These are phyloP conservation scores for Flaveria linearis DNA, from an alignment of 129 eudicot genomes.

Conservation along the genomic window DNA sequence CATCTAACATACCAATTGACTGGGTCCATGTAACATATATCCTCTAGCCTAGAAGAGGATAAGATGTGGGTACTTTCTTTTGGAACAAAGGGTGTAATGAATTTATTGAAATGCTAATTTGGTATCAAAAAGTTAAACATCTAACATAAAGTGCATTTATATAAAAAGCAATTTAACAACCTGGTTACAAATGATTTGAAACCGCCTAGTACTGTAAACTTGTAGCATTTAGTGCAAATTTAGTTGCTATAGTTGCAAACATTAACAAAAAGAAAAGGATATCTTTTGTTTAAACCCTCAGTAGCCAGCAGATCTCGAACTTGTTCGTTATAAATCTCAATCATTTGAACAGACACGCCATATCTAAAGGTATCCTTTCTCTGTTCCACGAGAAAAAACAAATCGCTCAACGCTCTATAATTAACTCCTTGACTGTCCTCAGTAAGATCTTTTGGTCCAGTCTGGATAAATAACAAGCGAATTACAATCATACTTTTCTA, in stretches of 20 bases:
- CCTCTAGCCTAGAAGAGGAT: too few species aligned
- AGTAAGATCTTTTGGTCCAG: slow-evolving; percentile 88
- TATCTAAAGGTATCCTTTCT: slow-evolving; percentile 76
- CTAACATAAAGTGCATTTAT: too few species aligned
- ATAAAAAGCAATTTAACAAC: too few species aligned
- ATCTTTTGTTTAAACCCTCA: slow-evolving; percentile 83
- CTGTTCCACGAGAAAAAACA: slow-evolving; percentile 79
- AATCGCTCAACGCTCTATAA: slow-evolving; percentile 84
- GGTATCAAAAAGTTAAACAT: too few species aligned
- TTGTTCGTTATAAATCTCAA: slow-evolving; percentile 97
- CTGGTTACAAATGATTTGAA: not conserved
- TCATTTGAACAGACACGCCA: slow-evolving; percentile 97
- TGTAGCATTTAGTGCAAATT: not conserved
- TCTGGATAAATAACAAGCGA: slow-evolving; percentile 42
- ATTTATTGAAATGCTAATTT: too few species aligned
- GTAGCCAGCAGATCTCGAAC: slow-evolving; percentile 90
- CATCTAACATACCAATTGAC: too few species aligned
- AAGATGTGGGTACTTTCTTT: too few species aligned
- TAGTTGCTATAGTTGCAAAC: slow-evolving; percentile 14
- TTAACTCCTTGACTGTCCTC: slow-evolving; percentile 88
- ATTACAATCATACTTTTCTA: not conserved
- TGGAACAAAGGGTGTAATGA: too few species aligned
- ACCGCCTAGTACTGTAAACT: not conserved
- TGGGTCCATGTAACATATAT: too few species aligned
- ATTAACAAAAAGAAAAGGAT: slow-evolving; percentile 50